Conservation (phyloP, 305 asterid species). For the Caryopteris hybrid region DNA sequence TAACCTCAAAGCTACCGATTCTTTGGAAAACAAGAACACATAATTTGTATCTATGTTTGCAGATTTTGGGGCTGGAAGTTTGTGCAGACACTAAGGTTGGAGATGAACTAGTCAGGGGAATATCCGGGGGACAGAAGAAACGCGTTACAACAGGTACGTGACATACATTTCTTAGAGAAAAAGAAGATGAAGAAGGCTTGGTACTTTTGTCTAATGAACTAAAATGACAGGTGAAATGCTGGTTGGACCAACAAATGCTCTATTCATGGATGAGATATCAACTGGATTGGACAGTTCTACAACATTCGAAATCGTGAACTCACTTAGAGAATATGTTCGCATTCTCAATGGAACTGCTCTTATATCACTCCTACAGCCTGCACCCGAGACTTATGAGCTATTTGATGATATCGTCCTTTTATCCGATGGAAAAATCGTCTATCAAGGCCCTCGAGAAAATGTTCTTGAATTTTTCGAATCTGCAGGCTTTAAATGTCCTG, state of each 20-base stretch:
- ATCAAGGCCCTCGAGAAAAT: constrained; percentile 57
- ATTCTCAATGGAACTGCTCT: constrained; percentile 55
- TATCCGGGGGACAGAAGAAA: constrained; percentile 67
- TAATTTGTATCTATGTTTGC: not conserved
- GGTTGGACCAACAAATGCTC: constrained; percentile 57
- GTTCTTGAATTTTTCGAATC: constrained; percentile 48
- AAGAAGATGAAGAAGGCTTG: not conserved
- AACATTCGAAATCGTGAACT: constrained; percentile 50
- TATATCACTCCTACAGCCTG: constrained; percentile 62
- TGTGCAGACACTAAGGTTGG: constrained; percentile 68
- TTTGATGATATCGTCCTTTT: constrained; percentile 57
- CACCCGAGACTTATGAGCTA: constrained; percentile 54
- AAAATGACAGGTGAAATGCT: constrained; percentile 51
- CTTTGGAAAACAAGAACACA: not conserved
- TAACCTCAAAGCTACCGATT: not conserved
- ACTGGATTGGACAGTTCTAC: constrained; percentile 73
- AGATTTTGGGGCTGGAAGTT: constrained; percentile 59
- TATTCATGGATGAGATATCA: constrained; percentile 76
- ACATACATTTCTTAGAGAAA: not conserved
- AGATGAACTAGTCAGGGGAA: constrained; percentile 47
- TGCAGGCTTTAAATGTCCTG: constrained; percentile 61
- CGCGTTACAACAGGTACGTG: constrained; percentile 58
- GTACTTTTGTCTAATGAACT: no score
- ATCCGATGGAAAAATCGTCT: constrained; percentile 55
- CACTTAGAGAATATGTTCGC: constrained; percentile 49